Base-by-base conservation (phyloP, 2,329 filamentous ascomycete species). In the Alternaria hordeiaustralica region DNA sequence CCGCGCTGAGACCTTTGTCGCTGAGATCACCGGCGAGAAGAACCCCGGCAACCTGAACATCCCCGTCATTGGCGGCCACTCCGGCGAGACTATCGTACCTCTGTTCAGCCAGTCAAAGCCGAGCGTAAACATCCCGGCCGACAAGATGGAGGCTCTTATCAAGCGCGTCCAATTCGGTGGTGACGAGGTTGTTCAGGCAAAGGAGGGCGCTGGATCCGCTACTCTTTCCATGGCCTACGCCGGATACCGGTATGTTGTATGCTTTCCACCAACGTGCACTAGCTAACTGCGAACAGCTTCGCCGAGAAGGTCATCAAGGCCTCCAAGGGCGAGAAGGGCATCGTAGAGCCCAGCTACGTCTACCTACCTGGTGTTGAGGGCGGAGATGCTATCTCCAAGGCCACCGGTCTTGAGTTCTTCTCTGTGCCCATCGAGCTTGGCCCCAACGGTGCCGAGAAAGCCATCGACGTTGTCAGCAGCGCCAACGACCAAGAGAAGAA, bases 131-230 rank as follows among this genome's bases (percentile, higher is more conserved):
- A 96, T 98, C 69, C 93, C 95, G 50, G 87, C 87, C 65, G 94
- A 97, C 80, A 96, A 97, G 87, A 92, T 97, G 75, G 93, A 95
- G 78, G 92, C 89, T 70, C 87, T 99, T 55, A 90, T 97, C 78
- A 92, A 97, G 84, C 94, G 96, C 73, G 92, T 98, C 61, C 96
- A 99, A 83, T 98, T 97, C 75, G 96, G 96, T 81, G 96, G 96
- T 86, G 96, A 99, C 74, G 94, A 97, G 85, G 94, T 97, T 68
- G 94, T 97, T 81, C 90, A 95, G 87, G 94, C 94, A 80, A 97
- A 97, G 89, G 92, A 96, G 71, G 94, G 94, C 77, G 90, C 90
- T 78, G 94, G 94, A 70, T 96, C 93, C 65, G 94, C 94, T 71
- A 97, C 94, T 63, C 87, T 97, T 58, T 97, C 93, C 75, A 97